Evolutionary conservation across 805 yeast genomes (phyloP).

Genomic region (Dipodascopsis tothii): DNA sequence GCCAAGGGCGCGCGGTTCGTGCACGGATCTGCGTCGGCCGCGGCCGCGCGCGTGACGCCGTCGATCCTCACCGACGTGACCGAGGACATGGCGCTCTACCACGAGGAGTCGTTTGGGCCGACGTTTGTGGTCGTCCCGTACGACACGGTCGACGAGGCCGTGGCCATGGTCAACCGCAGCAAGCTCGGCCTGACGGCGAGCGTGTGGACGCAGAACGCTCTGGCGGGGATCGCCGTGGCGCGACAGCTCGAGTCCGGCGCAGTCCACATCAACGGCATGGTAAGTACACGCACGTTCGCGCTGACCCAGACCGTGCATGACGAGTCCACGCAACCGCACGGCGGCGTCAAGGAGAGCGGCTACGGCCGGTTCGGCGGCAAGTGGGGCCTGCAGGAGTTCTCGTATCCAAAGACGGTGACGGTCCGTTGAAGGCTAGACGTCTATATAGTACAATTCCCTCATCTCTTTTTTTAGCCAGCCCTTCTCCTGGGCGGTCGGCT

Average conservation of each 20-base stretch:
- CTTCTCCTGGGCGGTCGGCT: neutral
- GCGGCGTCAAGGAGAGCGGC: slow-evolving; percentile 73
- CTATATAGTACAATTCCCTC: neutral
- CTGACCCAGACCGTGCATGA: slow-evolving; percentile 23
- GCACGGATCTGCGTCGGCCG: slow-evolving; percentile 40
- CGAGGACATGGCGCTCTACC: slow-evolving; percentile 58
- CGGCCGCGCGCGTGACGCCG: slow-evolving; percentile 56
- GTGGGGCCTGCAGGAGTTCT: slow-evolving; percentile 69
- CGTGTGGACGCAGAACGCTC: slow-evolving; percentile 64
- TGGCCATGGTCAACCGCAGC: slow-evolving; percentile 66
- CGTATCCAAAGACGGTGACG: slow-evolving; percentile 50
- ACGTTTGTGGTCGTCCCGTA: slow-evolving; percentile 72
- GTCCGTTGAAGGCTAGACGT: neutral
- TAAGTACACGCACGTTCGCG: neutral
- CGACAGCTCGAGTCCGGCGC: slow-evolving; percentile 69
- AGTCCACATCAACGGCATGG: slow-evolving; percentile 58
- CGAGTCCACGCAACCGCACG: slow-evolving; percentile 58
- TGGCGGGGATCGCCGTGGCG: slow-evolving; percentile 61
- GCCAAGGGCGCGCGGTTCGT: slow-evolving; percentile 44
- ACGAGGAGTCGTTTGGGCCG: slow-evolving; percentile 87
- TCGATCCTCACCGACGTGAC: slow-evolving; percentile 72
- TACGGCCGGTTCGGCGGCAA: slow-evolving; percentile 75
- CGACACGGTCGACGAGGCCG: slow-evolving; percentile 63
- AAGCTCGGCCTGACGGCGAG: slow-evolving; percentile 85
- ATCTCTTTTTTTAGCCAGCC: neutral